A percentile compares a stretch with the other conserved stretches of the same genome.
These are phyloP conservation scores for Trichomonascus vanleenenianus DNA, from an alignment of 805 yeast species.

Conservation along the genomic window DNA sequence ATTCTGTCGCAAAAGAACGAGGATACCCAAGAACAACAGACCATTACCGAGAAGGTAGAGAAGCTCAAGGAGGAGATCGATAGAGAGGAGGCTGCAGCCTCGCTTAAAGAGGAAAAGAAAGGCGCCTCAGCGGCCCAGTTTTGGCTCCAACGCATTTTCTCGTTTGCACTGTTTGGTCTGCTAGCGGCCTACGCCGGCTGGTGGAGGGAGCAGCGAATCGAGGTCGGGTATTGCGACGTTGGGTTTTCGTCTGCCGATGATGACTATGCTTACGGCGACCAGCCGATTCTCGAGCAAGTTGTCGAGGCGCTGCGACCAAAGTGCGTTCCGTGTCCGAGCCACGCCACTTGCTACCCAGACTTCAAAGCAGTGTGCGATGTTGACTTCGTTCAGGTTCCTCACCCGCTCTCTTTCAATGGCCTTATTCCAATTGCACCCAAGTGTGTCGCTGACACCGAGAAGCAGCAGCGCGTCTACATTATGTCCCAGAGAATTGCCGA, in stretches of 20 bases:
- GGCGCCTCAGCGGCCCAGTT: neutral
- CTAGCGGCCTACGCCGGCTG: slow-evolving; percentile 41
- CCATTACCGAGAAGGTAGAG: slow-evolving; percentile 4
- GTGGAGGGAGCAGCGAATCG: slow-evolving; percentile 56
- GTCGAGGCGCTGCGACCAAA: slow-evolving; percentile 46
- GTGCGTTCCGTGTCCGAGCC: slow-evolving; percentile 74
- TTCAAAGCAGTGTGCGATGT: slow-evolving; percentile 61
- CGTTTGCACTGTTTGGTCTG: slow-evolving; percentile 14
- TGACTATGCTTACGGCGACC: neutral
- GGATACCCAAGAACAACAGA: neutral
- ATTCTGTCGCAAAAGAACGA: neutral
- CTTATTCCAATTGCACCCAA: slow-evolving; percentile 51
- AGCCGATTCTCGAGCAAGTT: slow-evolving; percentile 29
- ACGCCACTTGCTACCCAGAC: slow-evolving; percentile 64
- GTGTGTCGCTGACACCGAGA: slow-evolving; percentile 70
- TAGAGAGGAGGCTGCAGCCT: slow-evolving; percentile 1
- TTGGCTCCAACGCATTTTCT: neutral
- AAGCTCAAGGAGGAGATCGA: slow-evolving; percentile 9
- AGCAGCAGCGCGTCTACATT: slow-evolving; percentile 56
- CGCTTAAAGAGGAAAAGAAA: neutral
- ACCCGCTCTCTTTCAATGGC: slow-evolving; percentile 50
- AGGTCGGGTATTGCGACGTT: slow-evolving; percentile 68
- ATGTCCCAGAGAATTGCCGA: slow-evolving; percentile 60
- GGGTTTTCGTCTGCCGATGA: slow-evolving; percentile 27
- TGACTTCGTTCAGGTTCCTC: slow-evolving; percentile 47